These are phyloP conservation scores for Paratinospora sagittata DNA, from an alignment of 164 flowering plant genomes.

Conservation along the genomic window DNA sequence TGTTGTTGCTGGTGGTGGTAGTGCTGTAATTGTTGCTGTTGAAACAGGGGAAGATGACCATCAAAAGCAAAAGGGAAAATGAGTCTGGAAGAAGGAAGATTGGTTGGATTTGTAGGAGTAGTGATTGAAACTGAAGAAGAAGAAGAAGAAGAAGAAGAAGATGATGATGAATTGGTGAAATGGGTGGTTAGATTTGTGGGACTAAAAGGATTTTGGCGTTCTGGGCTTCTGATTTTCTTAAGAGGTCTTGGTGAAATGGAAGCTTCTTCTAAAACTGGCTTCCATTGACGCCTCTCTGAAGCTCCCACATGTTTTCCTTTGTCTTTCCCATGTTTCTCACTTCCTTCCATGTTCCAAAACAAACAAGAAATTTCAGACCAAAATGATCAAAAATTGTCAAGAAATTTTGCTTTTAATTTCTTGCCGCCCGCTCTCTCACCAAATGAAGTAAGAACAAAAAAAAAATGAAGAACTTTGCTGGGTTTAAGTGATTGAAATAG, in stretches of 20 bases:
- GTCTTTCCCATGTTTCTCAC: background rate
- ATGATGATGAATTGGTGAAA: conserved; percentile 11
- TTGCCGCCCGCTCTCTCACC: background rate
- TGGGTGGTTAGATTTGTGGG: conserved; percentile 2
- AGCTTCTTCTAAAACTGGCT: conserved; percentile 52
- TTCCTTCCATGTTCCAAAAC: conserved; percentile 1
- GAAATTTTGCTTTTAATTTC: too few relatives aligned
- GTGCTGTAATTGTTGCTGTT: conserved; percentile 18
- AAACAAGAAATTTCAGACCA: too few relatives aligned
- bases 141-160: too few relatives aligned
- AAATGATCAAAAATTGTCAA: too few relatives aligned
- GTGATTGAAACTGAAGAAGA: conserved; percentile 14
- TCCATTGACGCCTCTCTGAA: conserved; percentile 38
- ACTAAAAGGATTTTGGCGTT: conserved; percentile 24
- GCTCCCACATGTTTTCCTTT: background rate
- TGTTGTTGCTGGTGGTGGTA: conserved; percentile 17
- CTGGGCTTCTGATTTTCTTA: conserved; percentile 66
- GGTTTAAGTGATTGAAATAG: background rate
- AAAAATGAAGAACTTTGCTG: background rate
- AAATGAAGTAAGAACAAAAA: background rate
- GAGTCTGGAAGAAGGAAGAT: conserved; percentile 27
- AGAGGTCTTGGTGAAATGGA: conserved; percentile 52
- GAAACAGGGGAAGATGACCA: conserved; percentile 26
- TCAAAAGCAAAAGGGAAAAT: conserved; percentile 60
- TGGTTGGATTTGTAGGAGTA: conserved; percentile 7